A percentile compares a stretch with the other conserved stretches of the same genome.
These are phyloP conservation scores for Phellopilus nigrolimitatus DNA, from an alignment of 1,284 basidiomycete genomes.

Conservation along the genomic window DNA sequence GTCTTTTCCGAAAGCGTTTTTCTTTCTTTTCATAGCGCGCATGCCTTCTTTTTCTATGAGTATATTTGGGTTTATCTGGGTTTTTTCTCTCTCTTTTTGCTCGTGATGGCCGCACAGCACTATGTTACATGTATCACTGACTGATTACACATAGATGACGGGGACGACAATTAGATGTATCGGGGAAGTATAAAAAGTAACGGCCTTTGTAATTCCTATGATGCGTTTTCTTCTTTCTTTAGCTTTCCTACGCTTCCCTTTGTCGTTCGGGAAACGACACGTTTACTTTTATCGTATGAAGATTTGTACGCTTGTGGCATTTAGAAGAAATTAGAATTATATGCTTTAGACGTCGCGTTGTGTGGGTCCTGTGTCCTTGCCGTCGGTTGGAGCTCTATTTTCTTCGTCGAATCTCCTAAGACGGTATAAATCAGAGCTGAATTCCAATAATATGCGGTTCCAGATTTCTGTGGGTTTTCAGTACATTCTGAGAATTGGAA, in stretches of 20 bases:
- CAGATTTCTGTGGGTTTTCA: too few relatives aligned
- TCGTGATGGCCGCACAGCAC: slow-evolving; percentile 2
- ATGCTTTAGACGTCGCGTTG: too few relatives aligned
- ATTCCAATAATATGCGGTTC: too few relatives aligned
- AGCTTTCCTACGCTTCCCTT: background rate
- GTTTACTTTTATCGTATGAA: slow-evolving; percentile 3
- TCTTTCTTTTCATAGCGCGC: background rate
- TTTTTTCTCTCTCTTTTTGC: slow-evolving; percentile 1
- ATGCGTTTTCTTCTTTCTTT: slow-evolving; percentile 7
- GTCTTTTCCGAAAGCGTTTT: background rate
- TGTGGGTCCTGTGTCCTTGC: too few relatives aligned
- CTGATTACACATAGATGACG: slow-evolving; percentile 10
- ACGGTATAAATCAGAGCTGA: too few relatives aligned
- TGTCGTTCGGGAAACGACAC: slow-evolving; percentile 11
- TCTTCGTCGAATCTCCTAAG: too few relatives aligned
- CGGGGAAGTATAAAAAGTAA: slow-evolving; percentile 11
- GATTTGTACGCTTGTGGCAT: too few relatives aligned
- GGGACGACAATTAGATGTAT: slow-evolving; percentile 9
- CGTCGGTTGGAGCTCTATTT: too few relatives aligned
- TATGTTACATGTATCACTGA: slow-evolving; percentile 6
- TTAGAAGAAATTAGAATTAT: too few relatives aligned
- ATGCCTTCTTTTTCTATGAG: background rate
- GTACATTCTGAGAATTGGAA: too few relatives aligned
- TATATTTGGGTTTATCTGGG: background rate
- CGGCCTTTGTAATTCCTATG: slow-evolving; percentile 6